These are phyloP conservation scores for Globisporangium orthogonon DNA, from an alignment of 352 stramenopile species.

Conservation along the genomic window DNA sequence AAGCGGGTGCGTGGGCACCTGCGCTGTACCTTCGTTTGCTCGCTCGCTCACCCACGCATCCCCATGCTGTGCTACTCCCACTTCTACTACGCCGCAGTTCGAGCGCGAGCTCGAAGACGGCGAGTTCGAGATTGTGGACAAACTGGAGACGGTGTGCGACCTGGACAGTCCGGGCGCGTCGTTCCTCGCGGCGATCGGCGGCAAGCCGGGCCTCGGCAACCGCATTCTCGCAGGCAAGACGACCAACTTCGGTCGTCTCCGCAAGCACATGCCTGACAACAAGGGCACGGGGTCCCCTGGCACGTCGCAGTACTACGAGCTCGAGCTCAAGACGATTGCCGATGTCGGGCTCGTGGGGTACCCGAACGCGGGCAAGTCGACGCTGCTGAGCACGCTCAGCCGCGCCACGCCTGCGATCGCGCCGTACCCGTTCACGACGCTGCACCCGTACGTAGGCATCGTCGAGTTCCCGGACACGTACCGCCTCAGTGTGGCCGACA, in stretches of 20 bases:
- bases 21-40: not conserved
- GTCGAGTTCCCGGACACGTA: constrained; percentile 94
- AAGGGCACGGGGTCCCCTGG: constrained; percentile 88
- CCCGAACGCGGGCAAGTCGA: constrained; percentile 98
- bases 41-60: not conserved
- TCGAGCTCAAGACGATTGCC: constrained; percentile 98
- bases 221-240: constrained; percentile 80
- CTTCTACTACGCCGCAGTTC: constrained; percentile 22
- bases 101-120: constrained; percentile 69
- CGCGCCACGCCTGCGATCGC: constrained; percentile 93
- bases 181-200: constrained; percentile 73
- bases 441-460: constrained; percentile 94
- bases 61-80: not conserved
- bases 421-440: constrained; percentile 97
- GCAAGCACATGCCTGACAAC: constrained; percentile 80
- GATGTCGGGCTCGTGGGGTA: constrained; percentile 98
- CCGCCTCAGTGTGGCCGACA: constrained; percentile 86
- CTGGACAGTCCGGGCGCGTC: constrained; percentile 61
- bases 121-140: constrained; percentile 80
- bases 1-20: constrained; percentile 39
- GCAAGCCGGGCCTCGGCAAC: constrained; percentile 82
- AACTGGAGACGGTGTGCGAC: constrained; percentile 68
- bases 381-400: constrained; percentile 91
- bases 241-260: constrained; percentile 72
- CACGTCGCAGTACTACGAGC: constrained; percentile 90